These are phyloP conservation scores for Pseudocercospora cruenta DNA, from an alignment of 2,329 filamentous ascomycete genomes.

Conservation along the genomic window DNA sequence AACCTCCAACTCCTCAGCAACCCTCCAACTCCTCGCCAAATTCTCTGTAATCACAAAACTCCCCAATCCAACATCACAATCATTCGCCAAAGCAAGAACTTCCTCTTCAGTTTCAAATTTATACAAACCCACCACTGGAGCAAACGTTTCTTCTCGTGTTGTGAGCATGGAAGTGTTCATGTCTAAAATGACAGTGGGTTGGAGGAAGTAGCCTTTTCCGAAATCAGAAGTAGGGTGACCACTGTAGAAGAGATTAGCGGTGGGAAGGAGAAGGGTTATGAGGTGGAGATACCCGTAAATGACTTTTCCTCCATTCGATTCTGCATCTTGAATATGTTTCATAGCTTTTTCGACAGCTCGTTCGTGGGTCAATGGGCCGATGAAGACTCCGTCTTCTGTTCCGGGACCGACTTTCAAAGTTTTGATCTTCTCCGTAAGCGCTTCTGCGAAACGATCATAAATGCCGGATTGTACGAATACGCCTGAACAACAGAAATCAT, in stretches of 20 bases:
- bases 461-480: conserved; percentile 58
- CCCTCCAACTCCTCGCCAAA: conserved; percentile 60
- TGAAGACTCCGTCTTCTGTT: conserved; percentile 17
- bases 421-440: conserved; percentile 53
- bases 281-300: conserved; percentile 64
- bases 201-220: conserved; percentile 72
- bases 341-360: conserved; percentile 80
- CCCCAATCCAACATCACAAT: conserved; percentile 81
- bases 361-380: conserved; percentile 79
- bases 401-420: conserved; percentile 27
- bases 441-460: conserved; percentile 57
- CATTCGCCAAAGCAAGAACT: conserved; percentile 81
- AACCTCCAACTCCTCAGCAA: conserved; percentile 73
- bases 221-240: not conserved
- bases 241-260: not conserved
- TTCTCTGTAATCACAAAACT: conserved; percentile 86
- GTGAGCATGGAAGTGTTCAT: conserved; percentile 86
- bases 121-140: conserved; percentile 88
- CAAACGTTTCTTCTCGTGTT: conserved; percentile 89
- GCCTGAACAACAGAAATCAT: not conserved
- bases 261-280: too few species aligned
- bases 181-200: conserved; percentile 84
- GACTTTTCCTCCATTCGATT: conserved; percentile 74
- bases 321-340: conserved; percentile 77
- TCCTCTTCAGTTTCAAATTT: conserved; percentile 86